Evolutionary conservation across 352 stramenopile species (phyloP).

Genomic region (Pythium rishiriense): DNA sequence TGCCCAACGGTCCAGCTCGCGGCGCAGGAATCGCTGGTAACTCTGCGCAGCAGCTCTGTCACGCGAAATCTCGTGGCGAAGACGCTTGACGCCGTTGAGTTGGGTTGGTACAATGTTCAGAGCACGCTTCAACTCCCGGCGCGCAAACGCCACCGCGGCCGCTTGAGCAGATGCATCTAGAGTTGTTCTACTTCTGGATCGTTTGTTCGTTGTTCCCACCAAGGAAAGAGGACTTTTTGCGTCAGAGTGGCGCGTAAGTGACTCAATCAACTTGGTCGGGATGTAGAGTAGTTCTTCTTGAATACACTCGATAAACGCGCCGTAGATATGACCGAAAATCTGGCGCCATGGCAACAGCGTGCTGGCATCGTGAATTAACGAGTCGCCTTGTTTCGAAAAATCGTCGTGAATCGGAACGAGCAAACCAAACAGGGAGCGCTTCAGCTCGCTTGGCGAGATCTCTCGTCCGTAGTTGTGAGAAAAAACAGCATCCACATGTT

Average conservation of each 20-base stretch:
- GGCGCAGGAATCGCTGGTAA: slow-evolving; percentile 64
- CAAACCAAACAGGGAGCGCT: slow-evolving; percentile 51
- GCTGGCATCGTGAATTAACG: slow-evolving; percentile 15
- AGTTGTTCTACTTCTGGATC: slow-evolving; percentile 11
- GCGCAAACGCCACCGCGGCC: slow-evolving; percentile 28
- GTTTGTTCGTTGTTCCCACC: background rate
- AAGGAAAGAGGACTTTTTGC: background rate
- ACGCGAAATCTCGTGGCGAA: slow-evolving; percentile 56
- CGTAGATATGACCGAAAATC: slow-evolving; percentile 63
- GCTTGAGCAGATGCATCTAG: slow-evolving; percentile 19
- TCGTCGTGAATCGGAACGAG: slow-evolving; percentile 57
- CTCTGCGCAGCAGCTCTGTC: slow-evolving; percentile 44
- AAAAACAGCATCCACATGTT: slow-evolving; percentile 65
- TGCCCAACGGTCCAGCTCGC: slow-evolving; percentile 49
- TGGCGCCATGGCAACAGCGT: slow-evolving; percentile 48
- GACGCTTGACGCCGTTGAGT: slow-evolving; percentile 37
- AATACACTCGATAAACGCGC: slow-evolving; percentile 60
- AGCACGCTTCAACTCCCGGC: slow-evolving; percentile 20
- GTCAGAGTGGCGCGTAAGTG: background rate
- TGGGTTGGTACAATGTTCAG: background rate
- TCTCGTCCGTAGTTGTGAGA: slow-evolving; percentile 9
- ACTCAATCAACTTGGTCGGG: slow-evolving; percentile 16
- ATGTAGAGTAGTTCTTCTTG: slow-evolving; percentile 51
- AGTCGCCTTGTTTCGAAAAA: slow-evolving; percentile 22
- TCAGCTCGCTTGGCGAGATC: slow-evolving; percentile 64